A percentile compares a stretch with the other conserved stretches of the same genome.
phyloP scores from a whole-genome alignment of 176 grass and related monocot genomes.

The Tillandsia fasciculata region DNA sequence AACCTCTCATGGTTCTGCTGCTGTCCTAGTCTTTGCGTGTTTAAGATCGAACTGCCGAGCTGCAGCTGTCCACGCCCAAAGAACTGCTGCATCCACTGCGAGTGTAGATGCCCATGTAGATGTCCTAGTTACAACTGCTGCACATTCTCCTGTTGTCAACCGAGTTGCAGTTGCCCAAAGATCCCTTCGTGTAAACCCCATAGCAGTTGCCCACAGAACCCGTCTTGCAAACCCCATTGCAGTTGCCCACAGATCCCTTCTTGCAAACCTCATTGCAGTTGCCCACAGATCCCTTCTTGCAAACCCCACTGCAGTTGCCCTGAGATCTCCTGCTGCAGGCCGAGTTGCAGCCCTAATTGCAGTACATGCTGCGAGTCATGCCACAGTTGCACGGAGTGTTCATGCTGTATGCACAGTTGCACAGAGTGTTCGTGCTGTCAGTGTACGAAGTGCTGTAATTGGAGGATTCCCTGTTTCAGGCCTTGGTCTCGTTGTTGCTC shows the following conservation, averaged over 20 bases:
- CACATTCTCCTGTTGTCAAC: not conserved
- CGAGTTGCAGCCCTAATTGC: conserved; percentile 20
- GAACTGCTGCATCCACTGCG: not conserved
- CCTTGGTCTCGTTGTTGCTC: conserved; percentile 13
- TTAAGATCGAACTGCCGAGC: conserved; percentile 1
- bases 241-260: not conserved
- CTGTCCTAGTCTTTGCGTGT: conserved; percentile 39
- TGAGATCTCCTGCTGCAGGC: not conserved
- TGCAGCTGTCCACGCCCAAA: conserved; percentile 21
- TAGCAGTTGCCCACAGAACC: conserved; percentile 9
- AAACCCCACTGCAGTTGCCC: conserved; percentile 20
- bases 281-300: conserved; percentile 18
- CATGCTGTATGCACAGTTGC: conserved; percentile 25
- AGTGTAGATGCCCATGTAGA: conserved; percentile 5
- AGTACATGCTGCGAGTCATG: conserved; percentile 17
- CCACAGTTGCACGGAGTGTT: conserved; percentile 35
- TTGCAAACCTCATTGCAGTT: conserved; percentile 30
- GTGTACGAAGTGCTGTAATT: conserved; percentile 23
- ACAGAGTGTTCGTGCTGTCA: conserved; percentile 22
- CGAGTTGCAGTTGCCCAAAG: not conserved
- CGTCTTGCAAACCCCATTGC: conserved; percentile 19
- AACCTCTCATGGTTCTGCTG: conserved; percentile 55
- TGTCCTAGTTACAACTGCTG: not conserved
- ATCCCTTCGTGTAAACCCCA: not conserved
- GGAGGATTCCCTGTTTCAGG: conserved; percentile 31